phyloP scores from a whole-genome alignment of 176 grass and related monocot genomes.

The Calamus simplicifolius region DNA sequence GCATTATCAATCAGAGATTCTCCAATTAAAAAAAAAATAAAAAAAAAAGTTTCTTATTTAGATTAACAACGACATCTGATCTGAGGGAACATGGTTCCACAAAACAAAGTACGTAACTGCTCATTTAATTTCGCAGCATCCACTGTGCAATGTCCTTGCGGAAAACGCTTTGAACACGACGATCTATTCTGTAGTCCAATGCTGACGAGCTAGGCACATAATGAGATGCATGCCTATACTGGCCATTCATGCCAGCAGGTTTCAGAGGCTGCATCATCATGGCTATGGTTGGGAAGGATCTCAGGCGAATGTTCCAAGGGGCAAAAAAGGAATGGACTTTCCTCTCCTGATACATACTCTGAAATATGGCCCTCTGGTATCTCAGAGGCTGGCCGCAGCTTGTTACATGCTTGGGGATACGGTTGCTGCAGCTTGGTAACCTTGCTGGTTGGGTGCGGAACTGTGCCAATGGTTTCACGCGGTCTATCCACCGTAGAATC shows the following conservation, averaged over 20 bases:
- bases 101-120: not conserved
- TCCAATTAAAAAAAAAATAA: no score
- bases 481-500: slow-evolving; percentile 5
- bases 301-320: slow-evolving; percentile 4
- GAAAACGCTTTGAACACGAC: slow-evolving; percentile 3
- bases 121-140: slow-evolving; percentile 6
- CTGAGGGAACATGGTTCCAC: no score
- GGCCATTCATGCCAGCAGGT: slow-evolving; percentile 8
- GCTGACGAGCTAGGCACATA: not conserved
- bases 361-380: not conserved
- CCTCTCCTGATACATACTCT: not conserved
- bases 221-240: slow-evolving; percentile 8
- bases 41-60: no score
- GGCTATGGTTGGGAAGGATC: slow-evolving; percentile 10
- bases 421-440: not conserved
- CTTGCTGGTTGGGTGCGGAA: not conserved
- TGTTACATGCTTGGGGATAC: not conserved
- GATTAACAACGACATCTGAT: no score
- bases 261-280: slow-evolving; percentile 17
- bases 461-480: slow-evolving; percentile 1
- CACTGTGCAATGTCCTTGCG: slow-evolving; percentile 19
- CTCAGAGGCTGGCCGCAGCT: not conserved
- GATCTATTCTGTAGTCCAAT: not conserved
- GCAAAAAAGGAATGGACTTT: slow-evolving; percentile 10
- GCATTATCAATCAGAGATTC: no score